Base-by-base conservation (phyloP, 2,329 filamentous ascomycete genomes). In the Cryphonectria nitschkei region DNA sequence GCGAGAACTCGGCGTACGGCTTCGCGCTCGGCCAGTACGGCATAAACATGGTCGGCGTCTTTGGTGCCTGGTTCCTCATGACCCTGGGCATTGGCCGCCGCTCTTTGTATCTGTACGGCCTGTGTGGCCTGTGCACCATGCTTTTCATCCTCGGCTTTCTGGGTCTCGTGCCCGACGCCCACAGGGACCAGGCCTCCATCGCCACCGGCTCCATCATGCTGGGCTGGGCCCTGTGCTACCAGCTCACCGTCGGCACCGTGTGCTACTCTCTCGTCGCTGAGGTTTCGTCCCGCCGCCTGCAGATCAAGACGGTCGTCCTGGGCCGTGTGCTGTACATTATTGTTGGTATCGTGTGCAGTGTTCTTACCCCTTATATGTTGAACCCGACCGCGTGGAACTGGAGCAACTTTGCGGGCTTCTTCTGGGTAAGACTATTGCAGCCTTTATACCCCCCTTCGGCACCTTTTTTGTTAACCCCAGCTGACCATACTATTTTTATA, bases 241-340 rank as follows among this genome's bases (percentile, higher is more conserved):
- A 97, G 79, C 85, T 95, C 64, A 93, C 93, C 0, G 94, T 97
- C 65, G 94, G 94, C 54, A 96, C 94, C 0, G 93, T 97, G 9
- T 94, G 92, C 80, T 97, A 97, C 82, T 96, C 93, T 0, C 87
- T 97, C 14, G 94, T 97, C 5, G 89, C 92, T 0, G 94, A 97
- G 79, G 82, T 97, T 32, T 94, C 93, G 0, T 94, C 93, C 0
- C 89, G 93, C 19, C 88, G 94, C 1, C 86, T 98, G 46, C 92
- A 95, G 78, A 95, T 97, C 83, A 97, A 97, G 84, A 97, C 95
- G 0, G 92, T 97, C 32, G 94, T 96, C 0, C 87, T 97, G 2
- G 94, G 92, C 1, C 91, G 94, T 69, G 93, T 93, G 75, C 83
- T 94, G 62, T 93, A 92, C 84, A 95, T 96, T 77, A 83, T 97